These are phyloP conservation scores for Yamadazyma nakazawae DNA, from an alignment of 805 yeast species.

Conservation along the genomic window DNA sequence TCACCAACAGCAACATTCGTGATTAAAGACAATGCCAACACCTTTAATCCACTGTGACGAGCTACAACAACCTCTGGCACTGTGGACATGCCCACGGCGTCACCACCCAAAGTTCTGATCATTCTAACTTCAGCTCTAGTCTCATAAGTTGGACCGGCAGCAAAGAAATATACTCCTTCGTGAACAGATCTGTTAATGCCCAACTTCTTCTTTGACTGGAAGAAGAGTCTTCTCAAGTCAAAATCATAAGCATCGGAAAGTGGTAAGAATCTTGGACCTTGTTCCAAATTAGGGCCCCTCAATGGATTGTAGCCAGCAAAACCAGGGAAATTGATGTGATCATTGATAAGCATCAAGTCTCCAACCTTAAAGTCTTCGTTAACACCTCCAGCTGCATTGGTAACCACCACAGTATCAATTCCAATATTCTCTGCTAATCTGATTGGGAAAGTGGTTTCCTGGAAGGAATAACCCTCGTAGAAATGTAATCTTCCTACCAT, in stretches of 20 bases:
- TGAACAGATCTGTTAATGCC: slow-evolving; percentile 59
- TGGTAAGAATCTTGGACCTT: slow-evolving; percentile 87
- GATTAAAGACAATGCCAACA: slow-evolving; percentile 79
- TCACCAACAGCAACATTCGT: slow-evolving; percentile 79
- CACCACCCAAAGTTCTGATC: slow-evolving; percentile 73
- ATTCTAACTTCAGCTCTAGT: slow-evolving; percentile 86
- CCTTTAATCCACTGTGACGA: slow-evolving; percentile 79
- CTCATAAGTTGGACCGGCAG: slow-evolving; percentile 93
- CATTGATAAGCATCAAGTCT: slow-evolving; percentile 85
- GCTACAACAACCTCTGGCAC: slow-evolving; percentile 95
- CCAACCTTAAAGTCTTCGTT: slow-evolving; percentile 69
- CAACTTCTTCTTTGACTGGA: slow-evolving; percentile 45
- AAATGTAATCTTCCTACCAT: slow-evolving; percentile 93
- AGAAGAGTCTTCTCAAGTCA: slow-evolving; percentile 60
- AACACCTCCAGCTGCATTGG: slow-evolving; percentile 97
- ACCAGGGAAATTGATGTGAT: slow-evolving; percentile 90
- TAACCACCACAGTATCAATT: slow-evolving; percentile 62
- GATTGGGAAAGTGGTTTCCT: slow-evolving; percentile 80
- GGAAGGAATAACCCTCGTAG: slow-evolving; percentile 87
- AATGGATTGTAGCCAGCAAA: slow-evolving; percentile 84
- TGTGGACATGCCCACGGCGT: slow-evolving; percentile 96
- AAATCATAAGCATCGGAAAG: slow-evolving; percentile 87
- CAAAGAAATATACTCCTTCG: slow-evolving; percentile 85
- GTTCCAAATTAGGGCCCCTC: slow-evolving; percentile 79
- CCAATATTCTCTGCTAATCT: slow-evolving; percentile 69